phyloP scores from a whole-genome alignment of 2,329 filamentous ascomycete species.

The Thermothelomyces thermophilus region DNA sequence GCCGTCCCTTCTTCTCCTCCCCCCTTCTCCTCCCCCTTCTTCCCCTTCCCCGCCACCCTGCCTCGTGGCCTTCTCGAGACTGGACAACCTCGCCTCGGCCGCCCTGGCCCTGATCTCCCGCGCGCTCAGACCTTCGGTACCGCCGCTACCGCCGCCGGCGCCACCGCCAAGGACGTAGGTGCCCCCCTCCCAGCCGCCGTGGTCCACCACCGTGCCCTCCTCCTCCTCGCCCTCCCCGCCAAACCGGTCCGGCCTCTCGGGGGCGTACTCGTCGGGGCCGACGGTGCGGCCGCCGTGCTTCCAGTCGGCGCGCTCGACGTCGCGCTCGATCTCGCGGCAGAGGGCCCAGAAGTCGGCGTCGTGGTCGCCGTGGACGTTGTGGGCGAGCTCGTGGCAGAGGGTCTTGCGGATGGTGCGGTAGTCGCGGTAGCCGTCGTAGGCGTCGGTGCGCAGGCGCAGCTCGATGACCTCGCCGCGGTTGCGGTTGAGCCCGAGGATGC shows the following conservation, averaged over 20 bases:
- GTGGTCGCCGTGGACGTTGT: conserved; percentile 82
- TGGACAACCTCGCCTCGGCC: conserved; percentile 21
- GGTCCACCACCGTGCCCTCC: conserved; percentile 22
- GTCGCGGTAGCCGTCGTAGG: conserved; percentile 86
- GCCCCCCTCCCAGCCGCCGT: conserved; percentile 24
- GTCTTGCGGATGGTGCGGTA: conserved; percentile 89
- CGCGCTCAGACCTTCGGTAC: conserved; percentile 14
- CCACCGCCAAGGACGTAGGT: conserved; percentile 23
- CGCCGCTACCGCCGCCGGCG: background rate
- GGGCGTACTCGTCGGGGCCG: conserved; percentile 38
- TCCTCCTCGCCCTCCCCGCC: background rate
- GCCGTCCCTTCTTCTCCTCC: background rate
- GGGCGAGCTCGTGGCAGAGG: conserved; percentile 88
- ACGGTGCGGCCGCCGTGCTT: conserved; percentile 60
- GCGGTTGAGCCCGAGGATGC: conserved; percentile 79
- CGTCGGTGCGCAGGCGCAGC: conserved; percentile 83
- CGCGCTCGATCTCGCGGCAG: conserved; percentile 77
- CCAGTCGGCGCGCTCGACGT: conserved; percentile 79
- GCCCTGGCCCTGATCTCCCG: conserved; percentile 23
- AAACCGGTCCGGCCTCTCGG: background rate
- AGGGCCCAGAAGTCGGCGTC: conserved; percentile 86
- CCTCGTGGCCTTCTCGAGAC: conserved; percentile 13
- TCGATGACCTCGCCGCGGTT: conserved; percentile 89
- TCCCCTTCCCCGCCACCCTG: background rate
- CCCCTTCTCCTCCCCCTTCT: background rate